Evolutionary conservation across 257 asterid species (phyloP), one percentile per base, ranked within the genome.

Genomic region (Solanum virginianum): DNA sequence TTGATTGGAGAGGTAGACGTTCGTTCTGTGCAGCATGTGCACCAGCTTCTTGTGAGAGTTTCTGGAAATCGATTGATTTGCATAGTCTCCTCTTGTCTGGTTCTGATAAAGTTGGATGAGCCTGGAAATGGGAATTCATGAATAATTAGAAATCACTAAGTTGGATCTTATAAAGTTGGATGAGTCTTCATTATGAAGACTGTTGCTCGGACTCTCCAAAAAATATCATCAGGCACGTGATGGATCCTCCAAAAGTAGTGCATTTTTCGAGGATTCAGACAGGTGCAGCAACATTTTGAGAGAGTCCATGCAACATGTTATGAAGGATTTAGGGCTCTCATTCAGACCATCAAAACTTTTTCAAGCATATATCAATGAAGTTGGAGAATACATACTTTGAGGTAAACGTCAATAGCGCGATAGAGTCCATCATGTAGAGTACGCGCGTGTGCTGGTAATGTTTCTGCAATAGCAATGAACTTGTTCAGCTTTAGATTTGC

Each of bases 11-110:
- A 0, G 99, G 96, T 24, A 96, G 99, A 66, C 98, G 97, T 26
- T 96, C 99, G 84, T 95, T 96, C 86, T 94, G 98, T 17, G 99
- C 99, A 18, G 99, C 99, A 5, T 96, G 98, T 4, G 98, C 95
- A 1, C 99, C 98, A 1, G 98, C 98, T 88, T 96, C 98, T 57
- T 90, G 97, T 66, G 99, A 92, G 43, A 96, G 92, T 82, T 94
- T 96, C 88, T 96, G 98, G 54, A 94, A 96, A 87, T 96, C 99
- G 0, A 96, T 91, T 90, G 94, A 70, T 86, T 93, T 95, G 91
- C 97, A 90, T 14, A 96, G 93, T 86, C 90, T 93, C 87, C 92
- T 93, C 92, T 86, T 92, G 53, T 96, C 99, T 11, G 90, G 91
- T 77, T 96, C 99, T 80, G 97, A 84, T 86, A 96, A 87, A 12